Evolutionary conservation across 352 stramenopile genomes (phyloP).

Genomic region (Pythium dissotocum): DNA sequence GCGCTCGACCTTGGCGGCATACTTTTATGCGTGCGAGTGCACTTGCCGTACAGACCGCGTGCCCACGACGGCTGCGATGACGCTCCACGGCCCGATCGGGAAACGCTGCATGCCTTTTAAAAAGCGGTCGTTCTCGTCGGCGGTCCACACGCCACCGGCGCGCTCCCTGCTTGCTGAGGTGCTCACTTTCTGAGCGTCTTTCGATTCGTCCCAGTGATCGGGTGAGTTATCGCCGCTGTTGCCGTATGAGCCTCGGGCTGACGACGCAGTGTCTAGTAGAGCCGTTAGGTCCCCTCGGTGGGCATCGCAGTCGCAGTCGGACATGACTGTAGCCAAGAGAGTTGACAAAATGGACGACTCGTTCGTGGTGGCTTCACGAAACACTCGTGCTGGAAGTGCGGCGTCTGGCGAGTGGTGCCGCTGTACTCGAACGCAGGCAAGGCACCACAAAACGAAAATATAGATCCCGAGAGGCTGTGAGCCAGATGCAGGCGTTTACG

Average conservation of each 20-base stretch:
- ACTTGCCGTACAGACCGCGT: constrained; percentile 66
- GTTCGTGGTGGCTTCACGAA: too few relatives aligned
- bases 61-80: constrained; percentile 59
- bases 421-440: too few relatives aligned
- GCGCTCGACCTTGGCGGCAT: constrained; percentile 66
- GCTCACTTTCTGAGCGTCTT: not conserved
- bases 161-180: not conserved
- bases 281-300: not conserved
- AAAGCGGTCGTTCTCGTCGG: constrained; percentile 70
- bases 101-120: constrained; percentile 57
- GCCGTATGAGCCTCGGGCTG: not conserved
- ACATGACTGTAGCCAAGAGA: not conserved
- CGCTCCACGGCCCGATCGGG: constrained; percentile 67
- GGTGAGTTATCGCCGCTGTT: not conserved
- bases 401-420: too few relatives aligned
- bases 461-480: too few relatives aligned
- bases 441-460: too few relatives aligned
- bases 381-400: too few relatives aligned
- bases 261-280: not conserved
- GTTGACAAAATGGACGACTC: too few relatives aligned
- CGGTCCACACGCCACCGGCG: constrained; percentile 48
- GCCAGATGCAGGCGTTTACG: too few relatives aligned
- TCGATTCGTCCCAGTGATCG: not conserved
- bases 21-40: constrained; percentile 74
- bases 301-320: not conserved